Base-by-base conservation (phyloP, 179 eudicot species). In the Carnegiea gigantea region DNA sequence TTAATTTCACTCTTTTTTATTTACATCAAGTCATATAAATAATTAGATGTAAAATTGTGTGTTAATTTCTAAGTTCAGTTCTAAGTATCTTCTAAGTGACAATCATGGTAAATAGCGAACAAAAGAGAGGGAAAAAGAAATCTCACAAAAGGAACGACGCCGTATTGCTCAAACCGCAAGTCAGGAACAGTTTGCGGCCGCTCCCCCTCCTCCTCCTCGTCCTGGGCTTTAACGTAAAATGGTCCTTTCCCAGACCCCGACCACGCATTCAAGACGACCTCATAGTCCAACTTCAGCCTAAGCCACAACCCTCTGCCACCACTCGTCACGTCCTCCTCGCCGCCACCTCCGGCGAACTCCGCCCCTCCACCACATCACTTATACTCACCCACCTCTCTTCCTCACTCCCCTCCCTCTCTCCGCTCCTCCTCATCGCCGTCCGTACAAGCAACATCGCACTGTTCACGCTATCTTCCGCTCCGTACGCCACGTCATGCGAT, bases 191-290 rank as follows among this genome's bases (percentile, higher is more conserved):
- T 84, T 40, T 91, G 94, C 0, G 91, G 86, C 23, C 78, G 23
- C 60, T 85, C 89, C 18, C 54, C 15, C 60, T 85, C 88, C 14
- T 62, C 15, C 65, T 82, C 89, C 14, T 62, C 15, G 59, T 82
- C 89, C 14, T 3, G 6, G 43, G 71, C 15, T 10, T 77, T 74
- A 9, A 86, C 73, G 38, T 67, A 89, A n/a, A 93, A 88, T 85
- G 90, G 30, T 0, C 74, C 80, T 70, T 83, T 88, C 53, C 88
- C 90, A 8, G 84, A 80, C 91, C 87, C 90, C 5, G 84, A 81
- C 92, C 97, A 92, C 7, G 94, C 92, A 26, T 88, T 85, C 89
- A 91, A 70, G 76, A 92, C 90, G 85, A 88, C 90, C 57, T 88
- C 78, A 83, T 87, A 86, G 73, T 92, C 97, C 76, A 92, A 86